phyloP scores from a whole-genome alignment of 2,329 filamentous ascomycete species.

The Leptographium flavum region DNA sequence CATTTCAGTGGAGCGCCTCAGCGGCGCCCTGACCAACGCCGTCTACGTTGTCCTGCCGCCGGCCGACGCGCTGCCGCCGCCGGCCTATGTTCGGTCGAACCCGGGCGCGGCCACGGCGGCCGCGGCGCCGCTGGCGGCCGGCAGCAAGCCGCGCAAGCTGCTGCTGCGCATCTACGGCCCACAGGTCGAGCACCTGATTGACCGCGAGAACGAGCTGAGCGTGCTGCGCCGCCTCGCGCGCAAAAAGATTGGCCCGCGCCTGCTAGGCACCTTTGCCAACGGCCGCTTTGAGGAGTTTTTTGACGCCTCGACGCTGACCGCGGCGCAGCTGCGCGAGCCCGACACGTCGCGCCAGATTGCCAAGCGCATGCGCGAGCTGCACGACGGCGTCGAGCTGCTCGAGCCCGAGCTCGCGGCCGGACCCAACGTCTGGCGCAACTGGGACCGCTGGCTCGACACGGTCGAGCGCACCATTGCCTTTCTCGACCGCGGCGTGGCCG shows the following conservation, averaged over 20 bases:
- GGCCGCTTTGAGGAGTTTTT: slow-evolving; percentile 94
- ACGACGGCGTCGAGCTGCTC: slow-evolving; percentile 81
- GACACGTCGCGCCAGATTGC: slow-evolving; percentile 87
- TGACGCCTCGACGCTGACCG: slow-evolving; percentile 66
- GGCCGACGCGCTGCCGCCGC: slow-evolving; percentile 23
- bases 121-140: slow-evolving; percentile 12
- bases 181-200: slow-evolving; percentile 89
- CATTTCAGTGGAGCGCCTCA: slow-evolving; percentile 62
- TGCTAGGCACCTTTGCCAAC: slow-evolving; percentile 86
- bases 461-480: slow-evolving; percentile 44
- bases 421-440: slow-evolving; percentile 78
- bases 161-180: slow-evolving; percentile 87
- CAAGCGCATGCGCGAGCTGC: slow-evolving; percentile 92
- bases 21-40: slow-evolving; percentile 88
- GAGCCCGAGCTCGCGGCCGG: slow-evolving; percentile 64
- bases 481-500: slow-evolving; percentile 41
- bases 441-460: slow-evolving; percentile 76
- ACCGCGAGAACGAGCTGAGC: slow-evolving; percentile 76
- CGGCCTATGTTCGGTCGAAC: background rate
- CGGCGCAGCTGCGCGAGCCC: slow-evolving; percentile 60
- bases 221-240: slow-evolving; percentile 75
- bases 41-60: slow-evolving; percentile 90
- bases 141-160: slow-evolving; percentile 44
- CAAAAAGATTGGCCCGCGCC: slow-evolving; percentile 82
- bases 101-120: background rate